These are phyloP conservation scores for Allium sativum DNA, from an alignment of 106 monocot genomes.

Conservation along the genomic window DNA sequence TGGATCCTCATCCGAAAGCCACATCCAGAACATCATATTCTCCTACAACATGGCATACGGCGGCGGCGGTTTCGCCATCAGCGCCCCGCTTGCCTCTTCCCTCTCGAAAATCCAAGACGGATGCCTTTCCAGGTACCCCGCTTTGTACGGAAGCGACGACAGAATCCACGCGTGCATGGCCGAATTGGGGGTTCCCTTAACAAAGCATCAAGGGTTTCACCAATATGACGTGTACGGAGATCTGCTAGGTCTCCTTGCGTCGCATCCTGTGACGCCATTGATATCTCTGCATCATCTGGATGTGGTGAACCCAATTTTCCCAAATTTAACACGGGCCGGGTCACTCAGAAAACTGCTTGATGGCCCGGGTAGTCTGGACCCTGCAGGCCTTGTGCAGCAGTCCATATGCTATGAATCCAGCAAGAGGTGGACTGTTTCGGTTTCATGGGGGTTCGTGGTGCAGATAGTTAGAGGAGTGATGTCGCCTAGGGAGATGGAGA, in stretches of 20 bases:
- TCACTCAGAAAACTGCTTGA: constrained; percentile 41
- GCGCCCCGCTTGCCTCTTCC: constrained; percentile 34
- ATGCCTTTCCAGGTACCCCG: constrained; percentile 47
- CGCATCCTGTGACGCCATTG: constrained; percentile 75
- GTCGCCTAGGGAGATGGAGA: constrained; percentile 92
- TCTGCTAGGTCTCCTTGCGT: constrained; percentile 71
- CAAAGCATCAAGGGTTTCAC: constrained; percentile 52
- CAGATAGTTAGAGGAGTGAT: constrained; percentile 54
- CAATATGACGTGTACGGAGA: constrained; percentile 90
- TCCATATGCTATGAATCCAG: constrained; percentile 66
- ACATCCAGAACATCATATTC: constrained; percentile 55
- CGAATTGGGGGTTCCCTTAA: constrained; percentile 60
- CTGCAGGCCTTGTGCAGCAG: constrained; percentile 76
- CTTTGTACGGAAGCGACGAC: constrained; percentile 61
- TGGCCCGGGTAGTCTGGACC: constrained; percentile 59
- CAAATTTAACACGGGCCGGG: constrained; percentile 15
- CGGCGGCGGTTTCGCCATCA: constrained; percentile 66
- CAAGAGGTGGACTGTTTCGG: constrained; percentile 60
- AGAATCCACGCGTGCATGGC: constrained; percentile 74
- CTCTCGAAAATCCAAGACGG: constrained; percentile 40
- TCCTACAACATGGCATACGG: constrained; percentile 70
- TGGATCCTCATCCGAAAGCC: constrained; percentile 48
- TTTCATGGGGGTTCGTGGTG: constrained; percentile 90
- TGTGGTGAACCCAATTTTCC: constrained; percentile 70
- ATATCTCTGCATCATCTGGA: constrained; percentile 86